These are phyloP conservation scores for Lumnitzera racemosa DNA, from an alignment of 345 rosid species.

Conservation along the genomic window DNA sequence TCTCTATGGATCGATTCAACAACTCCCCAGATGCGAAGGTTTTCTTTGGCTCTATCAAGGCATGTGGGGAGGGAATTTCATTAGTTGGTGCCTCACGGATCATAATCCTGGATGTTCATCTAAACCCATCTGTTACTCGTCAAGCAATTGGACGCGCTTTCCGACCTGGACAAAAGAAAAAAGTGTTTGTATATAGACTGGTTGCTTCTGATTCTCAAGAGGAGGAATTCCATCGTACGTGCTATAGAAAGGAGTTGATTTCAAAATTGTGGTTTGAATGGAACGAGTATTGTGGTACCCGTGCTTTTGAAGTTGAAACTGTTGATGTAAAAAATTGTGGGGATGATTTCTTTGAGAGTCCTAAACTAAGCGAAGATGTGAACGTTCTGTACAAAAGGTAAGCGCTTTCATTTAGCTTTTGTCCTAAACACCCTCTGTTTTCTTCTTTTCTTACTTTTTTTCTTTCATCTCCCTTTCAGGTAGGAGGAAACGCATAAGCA, in stretches of 20 bases:
- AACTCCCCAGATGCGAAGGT: conserved; percentile 65
- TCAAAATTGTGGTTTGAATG: conserved; percentile 96
- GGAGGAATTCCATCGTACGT: conserved; percentile 52
- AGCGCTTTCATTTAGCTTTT: conserved; percentile 4
- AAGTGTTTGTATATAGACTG: conserved; percentile 62
- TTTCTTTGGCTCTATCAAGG: conserved; percentile 83
- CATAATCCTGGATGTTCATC: conserved; percentile 73
- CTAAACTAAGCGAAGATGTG: conserved; percentile 46
- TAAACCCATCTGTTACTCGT: conserved; percentile 96
- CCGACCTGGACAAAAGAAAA: conserved; percentile 80
- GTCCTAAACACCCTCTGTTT: background rate
- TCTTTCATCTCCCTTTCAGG: no score
- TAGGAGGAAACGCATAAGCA: background rate
- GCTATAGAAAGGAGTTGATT: conserved; percentile 69
- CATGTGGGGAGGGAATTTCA: conserved; percentile 97
- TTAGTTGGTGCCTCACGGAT: conserved; percentile 85
- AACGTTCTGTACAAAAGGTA: conserved; percentile 67
- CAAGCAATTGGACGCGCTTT: conserved; percentile 88
- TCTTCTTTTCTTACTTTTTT: conserved; percentile 1
- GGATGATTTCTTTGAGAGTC: conserved; percentile 62
- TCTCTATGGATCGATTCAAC: conserved; percentile 72
- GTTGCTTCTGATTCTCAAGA: conserved; percentile 79
- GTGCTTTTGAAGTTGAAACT: conserved; percentile 38
- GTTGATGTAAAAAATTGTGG: conserved; percentile 44
- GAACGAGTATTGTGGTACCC: conserved; percentile 56